These are phyloP conservation scores for Aureobasidium sp. DNA, from an alignment of 2,329 filamentous ascomycete genomes.

Conservation along the genomic window DNA sequence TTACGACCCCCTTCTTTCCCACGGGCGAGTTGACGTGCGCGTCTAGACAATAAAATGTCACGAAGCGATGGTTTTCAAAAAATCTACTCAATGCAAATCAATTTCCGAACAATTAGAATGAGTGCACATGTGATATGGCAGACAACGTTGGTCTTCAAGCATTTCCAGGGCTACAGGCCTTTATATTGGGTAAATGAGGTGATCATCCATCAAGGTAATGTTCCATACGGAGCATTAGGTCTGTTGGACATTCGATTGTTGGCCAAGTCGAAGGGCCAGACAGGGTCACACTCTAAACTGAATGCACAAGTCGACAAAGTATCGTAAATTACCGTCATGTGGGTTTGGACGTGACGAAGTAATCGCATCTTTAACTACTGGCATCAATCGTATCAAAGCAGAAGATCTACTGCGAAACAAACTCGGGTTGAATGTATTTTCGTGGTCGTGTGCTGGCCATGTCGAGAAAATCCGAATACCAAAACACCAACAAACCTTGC, in stretches of 20 bases:
- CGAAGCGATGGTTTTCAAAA: slow-evolving; percentile 17
- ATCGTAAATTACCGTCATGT: background rate
- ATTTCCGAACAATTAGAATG: background rate
- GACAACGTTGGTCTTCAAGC: background rate
- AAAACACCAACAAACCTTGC: background rate
- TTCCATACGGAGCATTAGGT: background rate
- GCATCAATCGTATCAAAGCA: background rate
- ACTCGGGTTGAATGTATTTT: no score
- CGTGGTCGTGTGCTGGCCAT: background rate
- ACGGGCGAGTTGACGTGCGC: slow-evolving; percentile 14
- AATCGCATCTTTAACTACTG: no score
- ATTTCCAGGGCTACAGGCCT: background rate
- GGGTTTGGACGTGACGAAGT: no score
- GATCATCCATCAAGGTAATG: slow-evolving; percentile 6
- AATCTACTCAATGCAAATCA: slow-evolving; percentile 17
- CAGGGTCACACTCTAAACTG: background rate
- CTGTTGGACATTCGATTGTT: background rate
- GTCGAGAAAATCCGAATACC: background rate
- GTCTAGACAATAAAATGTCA: slow-evolving; percentile 18
- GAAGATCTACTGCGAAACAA: background rate
- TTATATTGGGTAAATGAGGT: background rate
- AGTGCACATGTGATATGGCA: background rate
- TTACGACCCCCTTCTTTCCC: slow-evolving; percentile 14
- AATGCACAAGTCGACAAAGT: background rate
- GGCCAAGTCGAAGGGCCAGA: background rate